phyloP scores from a whole-genome alignment of 176 grass and related monocot species.

The Cenchrus purpureus region DNA sequence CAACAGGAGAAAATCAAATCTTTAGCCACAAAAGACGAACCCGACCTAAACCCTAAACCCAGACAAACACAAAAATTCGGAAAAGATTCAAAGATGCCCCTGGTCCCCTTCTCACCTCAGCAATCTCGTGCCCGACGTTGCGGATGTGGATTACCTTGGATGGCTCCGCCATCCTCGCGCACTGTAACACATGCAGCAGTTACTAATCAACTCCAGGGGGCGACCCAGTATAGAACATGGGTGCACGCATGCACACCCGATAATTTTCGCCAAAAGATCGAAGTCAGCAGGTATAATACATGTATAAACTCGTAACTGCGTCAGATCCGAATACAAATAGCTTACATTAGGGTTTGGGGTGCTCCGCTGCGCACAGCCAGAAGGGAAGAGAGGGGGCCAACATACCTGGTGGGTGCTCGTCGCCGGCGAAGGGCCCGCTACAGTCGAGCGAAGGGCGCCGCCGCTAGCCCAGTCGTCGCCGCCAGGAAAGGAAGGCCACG shows the following conservation, averaged over 20 bases:
- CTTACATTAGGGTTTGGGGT: slow-evolving; percentile 4
- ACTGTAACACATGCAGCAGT: neutral
- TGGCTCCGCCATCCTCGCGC: slow-evolving; percentile 79
- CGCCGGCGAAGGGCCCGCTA: neutral
- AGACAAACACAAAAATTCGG: neutral
- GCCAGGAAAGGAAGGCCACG: neutral
- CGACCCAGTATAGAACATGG: neutral
- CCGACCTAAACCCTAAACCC: neutral
- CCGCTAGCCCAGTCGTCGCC: neutral
- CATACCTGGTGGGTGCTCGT: neutral
- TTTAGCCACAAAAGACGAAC: neutral
- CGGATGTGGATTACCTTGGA: slow-evolving; percentile 98
- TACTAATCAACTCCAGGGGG: neutral
- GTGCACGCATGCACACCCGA: neutral
- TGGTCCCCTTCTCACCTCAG: slow-evolving; percentile 55
- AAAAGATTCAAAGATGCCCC: slow-evolving; percentile 31
- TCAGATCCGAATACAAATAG: neutral
- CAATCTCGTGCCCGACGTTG: slow-evolving; percentile 94
- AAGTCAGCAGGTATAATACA: neutral
- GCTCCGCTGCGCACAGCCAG: neutral
- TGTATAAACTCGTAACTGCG: neutral
- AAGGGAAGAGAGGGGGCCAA: neutral
- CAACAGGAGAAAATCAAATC: slow-evolving; percentile 5
- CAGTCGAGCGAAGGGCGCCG: neutral
- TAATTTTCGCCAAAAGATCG: neutral